Conservation (phyloP, 2,329 filamentous ascomycete species). For the Calonectria pteridis region DNA sequence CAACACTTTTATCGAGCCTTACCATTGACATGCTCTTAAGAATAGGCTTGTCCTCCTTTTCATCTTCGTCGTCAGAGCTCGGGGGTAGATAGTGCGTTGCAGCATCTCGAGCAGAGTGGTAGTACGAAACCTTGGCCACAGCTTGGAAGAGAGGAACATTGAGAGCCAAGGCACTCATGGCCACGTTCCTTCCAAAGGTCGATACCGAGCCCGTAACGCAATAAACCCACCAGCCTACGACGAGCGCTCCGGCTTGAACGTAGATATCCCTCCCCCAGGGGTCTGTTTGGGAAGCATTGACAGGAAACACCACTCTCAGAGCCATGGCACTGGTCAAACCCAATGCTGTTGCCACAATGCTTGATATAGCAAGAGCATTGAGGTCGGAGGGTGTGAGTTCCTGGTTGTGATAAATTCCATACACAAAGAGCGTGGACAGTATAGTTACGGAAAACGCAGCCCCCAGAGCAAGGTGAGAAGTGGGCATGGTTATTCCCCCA, state of each 20-base stretch:
- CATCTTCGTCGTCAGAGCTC: neutral
- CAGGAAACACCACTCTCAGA: slow-evolving; percentile 13
- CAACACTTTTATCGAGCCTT: neutral
- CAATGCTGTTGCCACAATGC: slow-evolving; percentile 29
- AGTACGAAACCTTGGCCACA: slow-evolving; percentile 33
- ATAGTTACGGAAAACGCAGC: slow-evolving; percentile 28
- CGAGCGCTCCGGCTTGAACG: slow-evolving; percentile 27
- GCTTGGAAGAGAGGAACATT: slow-evolving; percentile 36
- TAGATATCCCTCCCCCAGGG: slow-evolving; percentile 38
- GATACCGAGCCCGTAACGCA: neutral
- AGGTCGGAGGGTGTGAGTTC: slow-evolving; percentile 22
- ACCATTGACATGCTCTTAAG: slow-evolving; percentile 17
- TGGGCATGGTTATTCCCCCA: slow-evolving; percentile 21
- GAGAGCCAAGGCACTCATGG: slow-evolving; percentile 33
- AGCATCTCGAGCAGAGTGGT: slow-evolving; percentile 33
- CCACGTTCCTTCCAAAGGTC: neutral
- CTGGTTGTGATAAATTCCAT: slow-evolving; percentile 34
- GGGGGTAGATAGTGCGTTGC: slow-evolving; percentile 4
- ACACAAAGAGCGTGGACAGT: slow-evolving; percentile 33
- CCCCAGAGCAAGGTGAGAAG: slow-evolving; percentile 36
- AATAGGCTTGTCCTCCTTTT: slow-evolving; percentile 22
- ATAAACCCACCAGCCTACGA: slow-evolving; percentile 10
- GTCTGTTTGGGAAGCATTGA: slow-evolving; percentile 19
- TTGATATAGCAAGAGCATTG: slow-evolving; percentile 15
- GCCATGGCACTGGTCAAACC: slow-evolving; percentile 32